Conservation (phyloP, 345 rosid species). For the Aurinia saxatilis region DNA sequence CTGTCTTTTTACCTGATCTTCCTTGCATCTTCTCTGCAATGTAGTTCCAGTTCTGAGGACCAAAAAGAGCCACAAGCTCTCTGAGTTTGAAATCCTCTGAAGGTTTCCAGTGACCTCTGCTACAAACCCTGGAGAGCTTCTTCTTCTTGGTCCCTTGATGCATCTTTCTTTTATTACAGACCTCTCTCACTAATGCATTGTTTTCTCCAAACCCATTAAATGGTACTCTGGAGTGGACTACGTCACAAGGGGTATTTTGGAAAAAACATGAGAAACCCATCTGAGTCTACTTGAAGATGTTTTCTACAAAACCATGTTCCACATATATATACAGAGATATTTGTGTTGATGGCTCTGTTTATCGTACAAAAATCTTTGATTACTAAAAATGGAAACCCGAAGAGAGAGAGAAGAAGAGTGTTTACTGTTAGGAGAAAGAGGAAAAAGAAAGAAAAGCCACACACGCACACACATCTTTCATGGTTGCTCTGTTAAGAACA, state of each 20-base stretch:
- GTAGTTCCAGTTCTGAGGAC: slow-evolving; percentile 86
- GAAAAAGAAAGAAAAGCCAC: slow-evolving; percentile 1
- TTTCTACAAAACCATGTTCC: slow-evolving; percentile 3
- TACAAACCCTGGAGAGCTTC: not conserved
- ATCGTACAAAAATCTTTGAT: not conserved
- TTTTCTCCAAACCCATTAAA: slow-evolving; percentile 14
- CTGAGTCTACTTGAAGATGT: not conserved
- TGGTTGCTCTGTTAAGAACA: slow-evolving; percentile 20
- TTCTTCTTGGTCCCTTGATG: not conserved
- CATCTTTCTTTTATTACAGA: slow-evolving; percentile 1
- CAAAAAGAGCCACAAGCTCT: slow-evolving; percentile 62
- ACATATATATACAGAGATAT: not conserved
- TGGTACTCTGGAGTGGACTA: slow-evolving; percentile 1
- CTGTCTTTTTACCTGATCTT: slow-evolving; percentile 54
- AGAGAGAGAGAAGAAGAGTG: not conserved
- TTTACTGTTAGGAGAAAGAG: not conserved
- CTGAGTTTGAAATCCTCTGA: slow-evolving; percentile 17
- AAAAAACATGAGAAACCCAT: slow-evolving; percentile 17
- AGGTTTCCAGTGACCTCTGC: slow-evolving; percentile 21
- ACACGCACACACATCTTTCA: slow-evolving; percentile 24
- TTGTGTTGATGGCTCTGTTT: not conserved
- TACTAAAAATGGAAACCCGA: slow-evolving; percentile 10
- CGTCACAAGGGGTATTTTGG: slow-evolving; percentile 12
- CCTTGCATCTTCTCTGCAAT: slow-evolving; percentile 67
- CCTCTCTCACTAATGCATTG: slow-evolving; percentile 7